Base-by-base conservation (phyloP, 129 eudicot genomes). In the Heracleum sosnowskyi region DNA sequence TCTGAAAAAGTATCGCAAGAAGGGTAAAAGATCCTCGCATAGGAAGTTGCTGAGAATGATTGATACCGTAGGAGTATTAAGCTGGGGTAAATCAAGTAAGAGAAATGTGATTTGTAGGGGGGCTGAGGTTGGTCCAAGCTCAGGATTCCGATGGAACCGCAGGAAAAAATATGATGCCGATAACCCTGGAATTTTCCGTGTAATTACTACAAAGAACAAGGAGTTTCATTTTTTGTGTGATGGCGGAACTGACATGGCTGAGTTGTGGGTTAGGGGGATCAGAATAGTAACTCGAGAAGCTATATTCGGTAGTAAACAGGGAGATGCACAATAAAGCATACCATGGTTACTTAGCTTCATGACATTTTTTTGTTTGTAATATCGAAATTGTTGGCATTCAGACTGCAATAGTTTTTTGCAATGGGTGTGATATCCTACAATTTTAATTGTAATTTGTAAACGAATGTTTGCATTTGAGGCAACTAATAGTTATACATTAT, bases 141-240 rank as follows among this genome's bases (percentile, higher is more conserved):
- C 60, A 1, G 77, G 78, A 33, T 95, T 95, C 49, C 79, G 74
- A 79, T 89, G 84, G 87, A 76, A 80, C 57, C 82, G 96, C 82
- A 69, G 77, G 78, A 90, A 84, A 75, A 95, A 90, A 79, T 85
- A 93, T 0, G 96, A 91, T 80, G 88, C 77, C 45, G 78, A 85
- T 24, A 66, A 53, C 55, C 85, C 84, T 0, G 98, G 98, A 78
- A 62, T 90, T 18, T 95, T 95, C 66, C 88, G 90, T 41, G 96
- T 91, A 77, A 83, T 83, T 80, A 95, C 98, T 4, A 78, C 85
- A 42, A 91, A 87, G 88, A 90, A 87, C 78, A 95, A 91, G 88
- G 98, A 95, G 79, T 90, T 95, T 85, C 97, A 95, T 84, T 95
- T 95, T 87, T 91, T 91, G 81, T 91, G 96, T 77, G 90, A 91